Conservation (phyloP, 2,329 filamentous ascomycete genomes). For the Fusarium succisae region DNA sequence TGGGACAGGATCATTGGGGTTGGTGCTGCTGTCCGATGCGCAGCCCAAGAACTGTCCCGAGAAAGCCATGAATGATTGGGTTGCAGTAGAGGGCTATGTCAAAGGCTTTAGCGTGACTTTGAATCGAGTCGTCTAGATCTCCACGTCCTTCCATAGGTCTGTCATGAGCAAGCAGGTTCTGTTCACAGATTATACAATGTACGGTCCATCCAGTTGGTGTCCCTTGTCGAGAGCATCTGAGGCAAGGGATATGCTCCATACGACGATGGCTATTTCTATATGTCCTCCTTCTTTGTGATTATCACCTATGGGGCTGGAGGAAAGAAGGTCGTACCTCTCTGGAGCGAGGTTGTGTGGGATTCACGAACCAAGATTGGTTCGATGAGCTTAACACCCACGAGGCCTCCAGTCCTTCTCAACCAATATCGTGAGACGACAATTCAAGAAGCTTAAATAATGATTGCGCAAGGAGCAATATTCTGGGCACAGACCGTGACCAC, state of each 20-base stretch:
- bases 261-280: neutral
- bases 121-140: neutral
- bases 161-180: neutral
- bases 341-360: neutral
- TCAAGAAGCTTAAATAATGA: neutral
- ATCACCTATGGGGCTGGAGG: neutral
- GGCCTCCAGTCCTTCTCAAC: neutral
- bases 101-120: neutral
- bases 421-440: neutral
- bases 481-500: neutral
- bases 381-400: neutral
- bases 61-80: neutral
- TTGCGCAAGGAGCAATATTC: fast-evolving
- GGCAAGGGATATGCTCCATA: neutral
- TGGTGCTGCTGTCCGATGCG: neutral
- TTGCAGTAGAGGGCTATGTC: neutral
- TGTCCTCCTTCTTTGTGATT: fast-evolving
- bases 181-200: neutral
- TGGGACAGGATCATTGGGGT: neutral
- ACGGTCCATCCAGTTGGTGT: neutral
- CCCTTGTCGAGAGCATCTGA: neutral
- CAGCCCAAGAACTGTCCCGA: neutral
- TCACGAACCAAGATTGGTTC: no score
- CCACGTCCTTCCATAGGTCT: neutral
- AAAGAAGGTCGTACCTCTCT: neutral